Base-by-base conservation (phyloP, 257 asterid genomes). In the Solanum arcanum region DNA sequence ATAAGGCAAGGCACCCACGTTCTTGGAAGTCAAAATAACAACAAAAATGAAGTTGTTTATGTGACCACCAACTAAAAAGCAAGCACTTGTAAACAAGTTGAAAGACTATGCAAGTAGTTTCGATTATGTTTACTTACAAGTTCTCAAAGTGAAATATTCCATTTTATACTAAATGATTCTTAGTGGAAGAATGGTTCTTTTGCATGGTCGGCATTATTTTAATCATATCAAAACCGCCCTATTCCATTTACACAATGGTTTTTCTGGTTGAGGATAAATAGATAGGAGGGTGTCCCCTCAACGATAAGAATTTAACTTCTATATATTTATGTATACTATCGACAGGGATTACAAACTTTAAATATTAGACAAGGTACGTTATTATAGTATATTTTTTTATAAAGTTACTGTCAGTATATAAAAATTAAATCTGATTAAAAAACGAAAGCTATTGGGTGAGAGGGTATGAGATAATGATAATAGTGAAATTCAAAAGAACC, bases 111-210 rank as follows among this genome's bases (percentile, higher is more conserved):
- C 73, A 66, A 87, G 56, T 82, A 87, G 83, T 39, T 39, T 74
- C 20, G 42, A 44, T n/a, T 49, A 20, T 81, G 69, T 11, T 11
- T 29, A 29, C 6, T 29, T 29, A 81, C 85, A 49, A 49, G 21
- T 31, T 81, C 44, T 81, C 85, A 16, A 74, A 82, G 64, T 66
- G 77, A 70, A 68, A 7, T 41, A 75, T 47, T n/a, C 52, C 69
- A 42, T 85, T 90, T 91, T 91, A 92, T 89, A 92, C 91, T 76
- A 56, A 87, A 46, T 42, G 81, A 35, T 86, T 83, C 35, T 70
- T 70, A 91, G 95, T 94, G 95, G 95, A 88, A 88, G 60, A 62
- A 72, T 37, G 88, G 46, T 72, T 86, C 93, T 91, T 89, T 90
- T 87, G 70, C 70, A 41, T 86, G 93, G 91, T 82, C 92, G 93